Evolutionary conservation across 164 flowering plant species (phyloP), one percentile per base, ranked within the genome.

Genomic region (Santalum album): DNA sequence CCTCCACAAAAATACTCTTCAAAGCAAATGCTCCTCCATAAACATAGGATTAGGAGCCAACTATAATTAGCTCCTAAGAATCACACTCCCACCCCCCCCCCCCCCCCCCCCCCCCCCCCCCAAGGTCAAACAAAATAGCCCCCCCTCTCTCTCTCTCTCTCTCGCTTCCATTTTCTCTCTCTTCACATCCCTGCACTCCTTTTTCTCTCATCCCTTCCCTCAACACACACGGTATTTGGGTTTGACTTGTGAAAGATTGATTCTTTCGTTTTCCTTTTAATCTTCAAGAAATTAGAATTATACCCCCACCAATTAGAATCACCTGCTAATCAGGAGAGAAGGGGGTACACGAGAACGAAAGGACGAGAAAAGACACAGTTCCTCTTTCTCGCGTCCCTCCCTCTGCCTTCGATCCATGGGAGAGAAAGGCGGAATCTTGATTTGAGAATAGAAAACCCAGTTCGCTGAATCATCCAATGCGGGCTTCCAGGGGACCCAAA

Each of bases 221-320:
- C n/a, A n/a, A n/a, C n/a, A n/a, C n/a, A n/a, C n/a, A 17, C 48
- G 36, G 21, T 57, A 67, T 66, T 62, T 66, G 71, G 56, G 58
- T 58, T 67, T 36, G 40, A 36, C 15, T 36, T 36, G 62, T 58
- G 57, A 55, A 40, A n/a, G n/a, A 9, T 4, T 9, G 7, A 50
- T 16, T 12, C 43, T 1, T 19, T 40, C 12, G 2, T 1, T 36
- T 36, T 36, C 12, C 40, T 54, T 36, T 36, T 23, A 7, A 6
- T 25, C 22, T 24, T 54, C 18, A 25, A 6, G 21, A 19, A 26
- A 53, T 25, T 21, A 26, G 38, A 48, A 61, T 17, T 47, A 51
- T 56, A 55, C 57, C 43, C 35, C 14, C 32, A 34, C 53, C n/a
- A n/a, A n/a, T n/a, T n/a, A n/a, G n/a, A n/a, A 48, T 60, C 2